A percentile compares a stretch with the other conserved stretches of the same genome.
Conservation (phyloP, 345 rosid genomes). For the Eutrema yunnanense region DNA sequence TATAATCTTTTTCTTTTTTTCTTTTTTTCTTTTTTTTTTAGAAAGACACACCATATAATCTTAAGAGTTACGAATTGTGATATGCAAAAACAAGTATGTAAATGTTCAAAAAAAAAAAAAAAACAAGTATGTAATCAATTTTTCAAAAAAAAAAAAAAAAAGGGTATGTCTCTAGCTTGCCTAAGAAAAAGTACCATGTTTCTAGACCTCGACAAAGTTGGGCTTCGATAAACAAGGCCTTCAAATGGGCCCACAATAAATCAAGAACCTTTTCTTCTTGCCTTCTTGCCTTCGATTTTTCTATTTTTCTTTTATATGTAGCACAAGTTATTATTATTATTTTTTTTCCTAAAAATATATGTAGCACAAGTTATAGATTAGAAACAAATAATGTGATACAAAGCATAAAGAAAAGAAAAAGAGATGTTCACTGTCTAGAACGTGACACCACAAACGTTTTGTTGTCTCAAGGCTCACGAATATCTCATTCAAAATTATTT, state of each 20-base stretch:
- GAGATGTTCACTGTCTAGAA: not conserved
- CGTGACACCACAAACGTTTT: constrained; percentile 3
- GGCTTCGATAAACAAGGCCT: not conserved
- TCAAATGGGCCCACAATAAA: not conserved
- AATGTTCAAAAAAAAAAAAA: too few relatives aligned
- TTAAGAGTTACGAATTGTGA: too few relatives aligned
- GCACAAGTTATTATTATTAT: not conserved
- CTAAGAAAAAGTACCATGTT: not conserved
- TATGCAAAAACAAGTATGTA: too few relatives aligned
- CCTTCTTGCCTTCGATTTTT: not conserved
- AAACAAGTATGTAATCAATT: too few relatives aligned
- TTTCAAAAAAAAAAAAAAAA: too few relatives aligned
- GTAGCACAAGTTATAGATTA: not conserved
- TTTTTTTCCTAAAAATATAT: not conserved
- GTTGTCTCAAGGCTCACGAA: not conserved
- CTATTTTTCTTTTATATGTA: not conserved
- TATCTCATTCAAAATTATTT: not conserved
- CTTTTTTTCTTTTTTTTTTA: too few relatives aligned
- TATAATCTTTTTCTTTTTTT: too few relatives aligned
- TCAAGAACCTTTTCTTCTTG: not conserved
- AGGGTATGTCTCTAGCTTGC: not conserved
- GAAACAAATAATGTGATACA: not conserved
- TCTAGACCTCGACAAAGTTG: not conserved
- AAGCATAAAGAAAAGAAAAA: not conserved
- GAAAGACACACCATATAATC: too few relatives aligned